Evolutionary conservation across 2,329 filamentous ascomycete species (phyloP).

Genomic region (Fusarium luffae): DNA sequence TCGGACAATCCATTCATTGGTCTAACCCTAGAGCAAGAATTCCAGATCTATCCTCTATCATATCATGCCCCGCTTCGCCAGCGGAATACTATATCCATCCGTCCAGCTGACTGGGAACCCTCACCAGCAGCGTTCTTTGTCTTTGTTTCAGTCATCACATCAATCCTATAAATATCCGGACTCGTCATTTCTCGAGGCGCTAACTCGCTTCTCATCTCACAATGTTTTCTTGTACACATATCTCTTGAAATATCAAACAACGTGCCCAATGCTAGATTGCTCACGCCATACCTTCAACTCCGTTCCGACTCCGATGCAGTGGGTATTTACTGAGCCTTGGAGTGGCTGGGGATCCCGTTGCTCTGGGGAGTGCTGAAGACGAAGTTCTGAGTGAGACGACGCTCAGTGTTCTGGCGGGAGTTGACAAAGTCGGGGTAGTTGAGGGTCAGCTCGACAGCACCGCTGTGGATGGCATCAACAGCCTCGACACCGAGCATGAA

Average conservation of each 20-base stretch:
- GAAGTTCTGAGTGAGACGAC: constrained; percentile 59
- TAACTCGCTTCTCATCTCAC: constrained; percentile 37
- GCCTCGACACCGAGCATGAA: constrained; percentile 98
- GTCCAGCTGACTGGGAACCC: constrained; percentile 36
- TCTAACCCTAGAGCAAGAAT: constrained; percentile 43
- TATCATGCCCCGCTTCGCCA: constrained; percentile 36
- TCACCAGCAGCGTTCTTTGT: constrained; percentile 36
- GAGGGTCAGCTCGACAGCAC: constrained; percentile 89
- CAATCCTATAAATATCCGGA: constrained; percentile 43
- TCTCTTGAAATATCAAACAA: constrained; percentile 40
- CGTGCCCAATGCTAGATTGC: constrained; percentile 36
- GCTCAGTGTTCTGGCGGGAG: constrained; percentile 69
- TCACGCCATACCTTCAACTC: constrained; percentile 17
- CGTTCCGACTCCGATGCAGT: constrained; percentile 43
- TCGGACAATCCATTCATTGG: constrained; percentile 44
- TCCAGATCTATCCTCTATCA: constrained; percentile 45
- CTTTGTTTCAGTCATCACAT: constrained; percentile 43
- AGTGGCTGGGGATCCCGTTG: constrained; percentile 55
- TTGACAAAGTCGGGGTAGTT: constrained; percentile 99
- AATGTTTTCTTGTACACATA: constrained; percentile 41
- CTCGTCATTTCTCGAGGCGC: constrained; percentile 39
- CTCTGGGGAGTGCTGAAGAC: constrained; percentile 51
- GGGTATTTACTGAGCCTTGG: constrained; percentile 47
- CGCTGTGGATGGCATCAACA: constrained; percentile 88
- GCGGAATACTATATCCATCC: constrained; percentile 38